Conservation (phyloP, 148 eudicot species). For the Nepenthes mirabilis region DNA sequence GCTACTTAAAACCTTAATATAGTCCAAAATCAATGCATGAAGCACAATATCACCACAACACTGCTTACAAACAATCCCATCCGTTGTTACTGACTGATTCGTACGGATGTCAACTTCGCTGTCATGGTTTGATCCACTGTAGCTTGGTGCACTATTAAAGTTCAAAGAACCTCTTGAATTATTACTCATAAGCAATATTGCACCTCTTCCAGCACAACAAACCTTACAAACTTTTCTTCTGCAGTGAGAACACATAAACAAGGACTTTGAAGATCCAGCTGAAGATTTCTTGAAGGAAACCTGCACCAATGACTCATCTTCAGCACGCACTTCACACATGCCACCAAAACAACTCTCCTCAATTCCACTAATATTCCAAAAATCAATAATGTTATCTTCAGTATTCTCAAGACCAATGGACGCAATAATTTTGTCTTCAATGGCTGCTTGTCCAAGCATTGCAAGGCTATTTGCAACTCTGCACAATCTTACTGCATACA, state of each 20-base stretch:
- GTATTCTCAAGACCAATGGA: constrained; percentile 60
- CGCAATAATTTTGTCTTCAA: constrained; percentile 69
- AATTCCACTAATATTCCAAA: constrained; percentile 73
- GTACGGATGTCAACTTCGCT: constrained; percentile 33
- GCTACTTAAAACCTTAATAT: constrained; percentile 66
- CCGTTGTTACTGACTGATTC: constrained; percentile 34
- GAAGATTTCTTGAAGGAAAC: constrained; percentile 22
- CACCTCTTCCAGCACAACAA: constrained; percentile 94
- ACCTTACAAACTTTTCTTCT: constrained; percentile 63
- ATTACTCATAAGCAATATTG: constrained; percentile 47
- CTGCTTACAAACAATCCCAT: constrained; percentile 67
- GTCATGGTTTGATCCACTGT: constrained; percentile 52
- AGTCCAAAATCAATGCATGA: constrained; percentile 79
- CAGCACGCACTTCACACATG: constrained; percentile 77
- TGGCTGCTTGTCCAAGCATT: constrained; percentile 66
- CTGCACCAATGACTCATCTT: constrained; percentile 18
- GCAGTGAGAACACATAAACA: constrained; percentile 60
- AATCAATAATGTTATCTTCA: constrained; percentile 44
- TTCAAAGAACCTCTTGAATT: constrained; percentile 37
- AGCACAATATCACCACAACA: constrained; percentile 74
- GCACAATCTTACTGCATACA: constrained; percentile 52
- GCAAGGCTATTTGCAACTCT: constrained; percentile 68
- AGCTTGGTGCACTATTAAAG: constrained; percentile 35
- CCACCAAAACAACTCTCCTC: constrained; percentile 67
- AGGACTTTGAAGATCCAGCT: constrained; percentile 21